These are phyloP conservation scores for Viridothelium virens DNA, from an alignment of 495 filamentous ascomycete species.

Conservation along the genomic window DNA sequence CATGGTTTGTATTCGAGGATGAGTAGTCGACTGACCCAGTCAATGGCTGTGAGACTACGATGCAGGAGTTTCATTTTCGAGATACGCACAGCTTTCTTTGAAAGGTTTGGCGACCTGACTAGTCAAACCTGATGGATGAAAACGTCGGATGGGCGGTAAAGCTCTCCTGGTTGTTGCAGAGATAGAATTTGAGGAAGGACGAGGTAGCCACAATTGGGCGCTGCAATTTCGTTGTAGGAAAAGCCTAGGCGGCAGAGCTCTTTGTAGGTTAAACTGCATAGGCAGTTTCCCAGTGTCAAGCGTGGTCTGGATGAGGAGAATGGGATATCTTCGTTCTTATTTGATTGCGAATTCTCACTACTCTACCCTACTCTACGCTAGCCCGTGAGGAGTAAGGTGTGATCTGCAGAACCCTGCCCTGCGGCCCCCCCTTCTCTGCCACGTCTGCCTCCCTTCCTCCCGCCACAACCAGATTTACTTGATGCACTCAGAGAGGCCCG, in stretches of 20 bases:
- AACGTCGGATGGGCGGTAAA: background rate
- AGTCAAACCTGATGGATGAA: background rate
- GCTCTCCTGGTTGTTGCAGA: background rate
- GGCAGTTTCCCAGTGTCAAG: background rate
- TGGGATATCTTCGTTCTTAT: too few species aligned
- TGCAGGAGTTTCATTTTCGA: background rate
- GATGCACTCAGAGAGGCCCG: too few species aligned
- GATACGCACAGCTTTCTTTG: background rate
- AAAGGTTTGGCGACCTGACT: background rate
- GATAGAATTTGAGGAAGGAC: background rate
- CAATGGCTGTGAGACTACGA: background rate
- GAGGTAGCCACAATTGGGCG: background rate
- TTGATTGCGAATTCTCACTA: too few species aligned
- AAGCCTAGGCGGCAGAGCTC: conserved; percentile 1
- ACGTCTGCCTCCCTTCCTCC: too few species aligned
- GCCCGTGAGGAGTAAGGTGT: too few species aligned
- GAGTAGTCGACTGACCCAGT: background rate
- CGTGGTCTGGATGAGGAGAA: background rate
- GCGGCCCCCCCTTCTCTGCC: too few species aligned
- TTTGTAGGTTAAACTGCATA: background rate
- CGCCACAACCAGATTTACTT: too few species aligned
- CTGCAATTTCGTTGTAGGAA: background rate
- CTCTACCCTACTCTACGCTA: too few species aligned
- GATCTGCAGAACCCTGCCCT: too few species aligned
- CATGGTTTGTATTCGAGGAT: background rate